A percentile compares a stretch with the other conserved stretches of the same genome.
Conservation (phyloP, 257 asterid species). For the Lantana camara region DNA sequence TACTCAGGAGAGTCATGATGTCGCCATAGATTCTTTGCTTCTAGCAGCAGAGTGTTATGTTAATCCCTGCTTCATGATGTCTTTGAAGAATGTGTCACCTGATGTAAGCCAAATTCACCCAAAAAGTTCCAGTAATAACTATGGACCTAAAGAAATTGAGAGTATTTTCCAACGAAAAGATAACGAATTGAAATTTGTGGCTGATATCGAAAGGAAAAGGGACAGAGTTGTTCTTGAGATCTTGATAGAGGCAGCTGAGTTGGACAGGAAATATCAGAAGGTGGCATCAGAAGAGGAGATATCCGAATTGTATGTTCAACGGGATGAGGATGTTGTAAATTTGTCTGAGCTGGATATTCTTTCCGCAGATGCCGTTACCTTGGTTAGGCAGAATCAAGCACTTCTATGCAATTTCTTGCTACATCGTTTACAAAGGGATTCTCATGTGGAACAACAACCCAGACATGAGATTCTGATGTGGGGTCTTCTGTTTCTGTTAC, state of each 20-base stretch:
- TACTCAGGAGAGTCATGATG: conserved; percentile 73
- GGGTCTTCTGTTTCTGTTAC: conserved; percentile 83
- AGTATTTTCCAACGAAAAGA: conserved; percentile 45
- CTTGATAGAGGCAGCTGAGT: conserved; percentile 89
- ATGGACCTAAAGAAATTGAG: conserved; percentile 52
- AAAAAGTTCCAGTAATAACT: conserved; percentile 34
- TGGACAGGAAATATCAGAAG: conserved; percentile 61
- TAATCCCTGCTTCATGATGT: conserved; percentile 79
- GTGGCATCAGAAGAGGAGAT: conserved; percentile 41
- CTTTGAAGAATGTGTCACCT: conserved; percentile 50
- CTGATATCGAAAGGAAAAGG: conserved; percentile 86
- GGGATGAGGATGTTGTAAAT: conserved; percentile 45
- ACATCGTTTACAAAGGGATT: conserved; percentile 57
- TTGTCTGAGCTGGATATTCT: conserved; percentile 57
- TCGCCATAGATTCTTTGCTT: conserved; percentile 87
- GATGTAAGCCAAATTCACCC: conserved; percentile 37
- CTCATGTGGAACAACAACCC: conserved; percentile 56
- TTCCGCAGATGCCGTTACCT: conserved; percentile 89
- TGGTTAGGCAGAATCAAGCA: conserved; percentile 86
- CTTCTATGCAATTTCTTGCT: conserved; percentile 72
- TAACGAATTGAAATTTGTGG: conserved; percentile 62
- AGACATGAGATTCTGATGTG: conserved; percentile 89
- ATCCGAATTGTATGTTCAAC: conserved; percentile 49
- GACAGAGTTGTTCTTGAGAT: conserved; percentile 91
- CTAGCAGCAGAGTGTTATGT: conserved; percentile 92